A percentile compares a stretch with the other conserved stretches of the same genome.
phyloP scores from a whole-genome alignment of 1,284 basidiomycete species.

The Xerocomus nothofagi region DNA sequence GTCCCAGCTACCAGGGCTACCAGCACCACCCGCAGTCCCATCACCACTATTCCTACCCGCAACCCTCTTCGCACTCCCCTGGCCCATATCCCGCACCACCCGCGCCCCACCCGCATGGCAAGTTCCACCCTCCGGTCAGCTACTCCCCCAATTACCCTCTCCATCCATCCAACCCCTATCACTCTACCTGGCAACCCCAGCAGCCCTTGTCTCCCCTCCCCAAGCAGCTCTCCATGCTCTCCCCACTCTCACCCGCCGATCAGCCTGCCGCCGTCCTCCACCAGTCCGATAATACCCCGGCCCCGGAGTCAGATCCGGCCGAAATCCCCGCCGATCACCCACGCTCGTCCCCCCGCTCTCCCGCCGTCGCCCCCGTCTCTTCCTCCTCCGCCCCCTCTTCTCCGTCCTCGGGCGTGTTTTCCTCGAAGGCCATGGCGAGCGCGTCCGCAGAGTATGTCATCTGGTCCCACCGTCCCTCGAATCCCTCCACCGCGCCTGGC shows the following conservation, averaged over 20 bases:
- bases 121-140: conserved; percentile 18
- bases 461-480: conserved; percentile 64
- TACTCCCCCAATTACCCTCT: conserved; percentile 24
- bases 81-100: conserved; percentile 18
- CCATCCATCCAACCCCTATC: conserved; percentile 27
- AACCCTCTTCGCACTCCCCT: conserved; percentile 21
- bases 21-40: conserved; percentile 18
- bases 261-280: not conserved
- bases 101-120: conserved; percentile 17
- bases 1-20: conserved; percentile 21
- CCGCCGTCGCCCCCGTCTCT: not conserved
- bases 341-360: not conserved
- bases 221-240: conserved; percentile 33
- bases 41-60: conserved; percentile 20
- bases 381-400: conserved; percentile 3
- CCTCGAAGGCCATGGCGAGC: conserved; percentile 10
- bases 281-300: conserved; percentile 3
- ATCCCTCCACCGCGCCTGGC: conserved; percentile 60
- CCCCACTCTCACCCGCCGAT: conserved; percentile 17
- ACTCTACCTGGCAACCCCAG: conserved; percentile 29
- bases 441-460: conserved; percentile 41
- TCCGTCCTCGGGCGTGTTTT: conserved; percentile 8
- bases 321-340: not conserved
- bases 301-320: conserved; percentile 6
- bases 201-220: conserved; percentile 36